Evolutionary conservation across 2,329 filamentous ascomycete species (phyloP), one percentile per base, ranked within the genome.

Genomic region (Pseudocercospora musae): DNA sequence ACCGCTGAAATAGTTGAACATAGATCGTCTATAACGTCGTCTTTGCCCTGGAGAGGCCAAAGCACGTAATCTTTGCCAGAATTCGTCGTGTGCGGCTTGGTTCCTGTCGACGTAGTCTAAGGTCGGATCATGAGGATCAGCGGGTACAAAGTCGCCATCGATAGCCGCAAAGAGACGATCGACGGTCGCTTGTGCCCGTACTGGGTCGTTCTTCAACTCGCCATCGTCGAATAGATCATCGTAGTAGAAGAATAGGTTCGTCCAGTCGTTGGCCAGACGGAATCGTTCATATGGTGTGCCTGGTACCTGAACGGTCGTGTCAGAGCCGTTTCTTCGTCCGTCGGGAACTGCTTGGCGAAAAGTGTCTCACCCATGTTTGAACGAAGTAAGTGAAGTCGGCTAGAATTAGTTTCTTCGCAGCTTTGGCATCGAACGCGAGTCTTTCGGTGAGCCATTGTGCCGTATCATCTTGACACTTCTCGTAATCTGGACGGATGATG

Each of bases 211-310:
- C 23, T 50, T 58, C 8, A 58, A 21, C 9, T 23, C n/a, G 9
- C 56, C 56, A 25, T 49, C 44, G 25, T 58, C 56, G 56, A 58
- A 58, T 13, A 49, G 25, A 21, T 58, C 56, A 25, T 58, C 56
- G 56, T 49, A 49, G 25, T 58, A 31, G 56, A 58, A 58, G 25
- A 50, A 37, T 9, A 48, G 29, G 44, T 58, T 58, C 7, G 44
- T 58, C 56, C 56, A 58, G 56, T 58, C 57, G 42, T 37, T 42
- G 29, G 31, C 44, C 13, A 59, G 23, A 21, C 57, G 57, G 18
- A 59, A 59, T 6, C 42, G 42, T 57, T 66, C 57, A 20, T 27
- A 52, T 13, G 48, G 25, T 25, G 48, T 52, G 23, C 25, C 25
- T 15, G 48, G 48, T 10, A 52, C 48, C 48, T 52, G 15, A 5